Percentiles rank a stretch among this genome's conserved stretches.
phyloP scores from a whole-genome alignment of 2,329 filamentous ascomycete genomes.

The Botryosphaeria dothidea region DNA sequence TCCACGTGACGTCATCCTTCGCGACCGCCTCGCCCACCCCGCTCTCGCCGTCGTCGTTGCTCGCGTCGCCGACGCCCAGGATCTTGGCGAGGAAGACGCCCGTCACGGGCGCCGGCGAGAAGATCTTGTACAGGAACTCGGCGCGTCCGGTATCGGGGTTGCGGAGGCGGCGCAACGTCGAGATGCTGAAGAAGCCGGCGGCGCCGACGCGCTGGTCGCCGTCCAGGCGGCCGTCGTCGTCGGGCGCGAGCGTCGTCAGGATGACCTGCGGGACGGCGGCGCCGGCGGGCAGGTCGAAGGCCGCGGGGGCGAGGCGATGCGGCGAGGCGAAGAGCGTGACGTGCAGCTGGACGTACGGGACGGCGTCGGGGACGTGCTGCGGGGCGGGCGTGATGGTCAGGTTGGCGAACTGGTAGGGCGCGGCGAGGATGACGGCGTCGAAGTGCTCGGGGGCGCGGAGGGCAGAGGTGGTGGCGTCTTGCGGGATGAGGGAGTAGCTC shows the following conservation, averaged over 20 bases:
- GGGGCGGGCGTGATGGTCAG: constrained; percentile 56
- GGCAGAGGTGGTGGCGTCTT: constrained; percentile 6
- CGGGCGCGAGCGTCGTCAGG: constrained; percentile 74
- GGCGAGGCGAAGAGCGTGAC: constrained; percentile 88
- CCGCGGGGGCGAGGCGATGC: constrained; percentile 66
- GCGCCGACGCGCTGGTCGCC: constrained; percentile 57
- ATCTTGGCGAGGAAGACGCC: constrained; percentile 50
- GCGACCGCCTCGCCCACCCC: constrained; percentile 27
- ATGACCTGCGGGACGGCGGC: constrained; percentile 69
- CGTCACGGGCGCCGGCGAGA: constrained; percentile 56
- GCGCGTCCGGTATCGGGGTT: constrained; percentile 52
- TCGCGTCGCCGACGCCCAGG: constrained; percentile 42
- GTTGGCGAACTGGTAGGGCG: constrained; percentile 77
- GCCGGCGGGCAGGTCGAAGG: constrained; percentile 68
- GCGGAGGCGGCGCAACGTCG: constrained; percentile 64
- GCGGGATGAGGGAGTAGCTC: constrained; percentile 45
- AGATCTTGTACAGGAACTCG: constrained; percentile 68
- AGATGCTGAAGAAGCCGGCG: constrained; percentile 83
- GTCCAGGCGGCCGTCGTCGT: constrained; percentile 52
- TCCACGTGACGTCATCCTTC: constrained; percentile 67
- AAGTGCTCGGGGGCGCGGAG: constrained; percentile 48
- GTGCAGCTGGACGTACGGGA: constrained; percentile 85
- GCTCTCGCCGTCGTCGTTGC: constrained; percentile 33
- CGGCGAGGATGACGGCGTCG: constrained; percentile 80
- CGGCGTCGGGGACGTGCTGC: constrained; percentile 63